These are phyloP conservation scores for Fraxinus dipetala DNA, from an alignment of 305 asterid species.

Conservation along the genomic window DNA sequence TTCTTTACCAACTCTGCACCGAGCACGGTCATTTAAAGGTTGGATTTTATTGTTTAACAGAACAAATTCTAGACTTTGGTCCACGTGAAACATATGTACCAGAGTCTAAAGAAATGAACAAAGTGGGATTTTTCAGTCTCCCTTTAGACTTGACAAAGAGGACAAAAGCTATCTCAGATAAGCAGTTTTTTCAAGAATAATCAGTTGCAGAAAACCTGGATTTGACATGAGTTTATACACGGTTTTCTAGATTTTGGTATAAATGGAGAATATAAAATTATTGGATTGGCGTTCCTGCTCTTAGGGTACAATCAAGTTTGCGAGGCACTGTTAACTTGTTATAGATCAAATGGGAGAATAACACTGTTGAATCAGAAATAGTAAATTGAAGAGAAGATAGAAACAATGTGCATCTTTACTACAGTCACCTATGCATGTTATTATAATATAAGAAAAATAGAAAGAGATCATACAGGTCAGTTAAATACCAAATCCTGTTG, in stretches of 20 bases:
- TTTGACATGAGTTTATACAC: not conserved
- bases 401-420: not conserved
- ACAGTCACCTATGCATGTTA: not conserved
- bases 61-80: not conserved
- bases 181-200: not conserved
- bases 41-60: not conserved
- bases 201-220: not conserved
- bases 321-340: not conserved
- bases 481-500: not conserved
- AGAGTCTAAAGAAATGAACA: not conserved
- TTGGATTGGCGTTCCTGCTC: not conserved
- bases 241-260: not conserved
- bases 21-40: not conserved
- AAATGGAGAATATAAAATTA: not conserved
- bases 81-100: not conserved
- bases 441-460: not conserved
- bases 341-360: not conserved
- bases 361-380: not conserved
- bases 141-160: not conserved
- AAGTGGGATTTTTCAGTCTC: not conserved
- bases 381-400: not conserved
- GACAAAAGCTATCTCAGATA: not conserved
- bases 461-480: not conserved
- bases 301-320: not conserved
- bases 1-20: not conserved